phyloP scores from a whole-genome alignment of 129 eudicot species.

The Centella asiatica region DNA sequence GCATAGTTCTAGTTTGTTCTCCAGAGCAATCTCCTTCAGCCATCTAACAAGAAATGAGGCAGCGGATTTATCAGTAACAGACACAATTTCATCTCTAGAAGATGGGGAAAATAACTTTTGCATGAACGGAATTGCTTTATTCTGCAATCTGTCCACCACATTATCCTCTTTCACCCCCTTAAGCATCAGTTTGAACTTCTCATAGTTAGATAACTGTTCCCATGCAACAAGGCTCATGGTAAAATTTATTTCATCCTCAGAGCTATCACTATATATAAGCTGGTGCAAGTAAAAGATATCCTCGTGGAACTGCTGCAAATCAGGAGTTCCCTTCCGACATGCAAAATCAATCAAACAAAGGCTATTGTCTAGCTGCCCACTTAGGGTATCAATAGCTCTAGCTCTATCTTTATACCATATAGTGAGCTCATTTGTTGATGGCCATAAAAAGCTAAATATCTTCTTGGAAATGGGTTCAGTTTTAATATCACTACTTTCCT shows the following conservation, averaged over 20 bases:
- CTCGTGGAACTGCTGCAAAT: slow-evolving; percentile 55
- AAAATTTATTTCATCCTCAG: slow-evolving; percentile 39
- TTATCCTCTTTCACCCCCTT: slow-evolving; percentile 68
- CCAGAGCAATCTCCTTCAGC: slow-evolving; percentile 72
- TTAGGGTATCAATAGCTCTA: slow-evolving; percentile 69
- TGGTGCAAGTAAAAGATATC: slow-evolving; percentile 62
- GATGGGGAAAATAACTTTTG: slow-evolving; percentile 20
- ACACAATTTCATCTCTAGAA: slow-evolving; percentile 16
- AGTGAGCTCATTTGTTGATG: slow-evolving; percentile 51
- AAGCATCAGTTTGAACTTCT: slow-evolving; percentile 73
- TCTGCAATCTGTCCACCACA: slow-evolving; percentile 44
- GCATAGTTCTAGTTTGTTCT: slow-evolving; percentile 66
- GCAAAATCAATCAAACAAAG: slow-evolving; percentile 71
- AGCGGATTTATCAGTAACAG: slow-evolving; percentile 12
- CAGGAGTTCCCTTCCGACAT: slow-evolving; percentile 57
- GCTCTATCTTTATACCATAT: slow-evolving; percentile 87
- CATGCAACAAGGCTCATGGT: slow-evolving; percentile 60
- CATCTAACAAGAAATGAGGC: slow-evolving; percentile 80
- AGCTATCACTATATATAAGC: slow-evolving; percentile 58
- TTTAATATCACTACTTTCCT: slow-evolving; percentile 39
- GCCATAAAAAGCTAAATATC: slow-evolving; percentile 54
- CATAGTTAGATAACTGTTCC: slow-evolving; percentile 79
- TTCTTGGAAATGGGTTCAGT: slow-evolving; percentile 70
- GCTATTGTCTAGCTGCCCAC: slow-evolving; percentile 88
- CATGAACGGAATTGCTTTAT: slow-evolving; percentile 77